These are phyloP conservation scores for Malus sylvestris DNA, from an alignment of 306 rosid genomes.

Conservation along the genomic window DNA sequence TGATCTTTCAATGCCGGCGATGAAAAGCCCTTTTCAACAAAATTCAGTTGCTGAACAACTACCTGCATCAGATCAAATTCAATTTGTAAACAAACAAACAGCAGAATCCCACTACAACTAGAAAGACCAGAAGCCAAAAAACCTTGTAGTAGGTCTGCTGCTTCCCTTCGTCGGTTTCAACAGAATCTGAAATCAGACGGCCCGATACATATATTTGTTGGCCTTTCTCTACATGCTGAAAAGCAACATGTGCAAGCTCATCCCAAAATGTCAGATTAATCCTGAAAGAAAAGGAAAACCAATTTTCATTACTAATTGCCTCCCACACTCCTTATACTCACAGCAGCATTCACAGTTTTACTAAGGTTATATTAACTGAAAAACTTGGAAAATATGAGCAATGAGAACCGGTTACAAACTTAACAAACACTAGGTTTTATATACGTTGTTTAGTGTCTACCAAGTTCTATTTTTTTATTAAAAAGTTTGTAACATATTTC, in stretches of 20 bases:
- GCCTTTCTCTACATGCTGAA: constrained; percentile 68
- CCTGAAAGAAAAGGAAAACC: constrained; percentile 29
- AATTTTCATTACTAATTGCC: background rate
- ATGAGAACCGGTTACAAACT: background rate
- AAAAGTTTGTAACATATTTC: background rate
- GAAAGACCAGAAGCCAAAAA: background rate
- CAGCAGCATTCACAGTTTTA: too few species aligned
- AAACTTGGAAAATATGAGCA: background rate
- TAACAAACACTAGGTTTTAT: background rate
- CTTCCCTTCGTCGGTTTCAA: constrained; percentile 65
- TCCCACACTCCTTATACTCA: background rate
- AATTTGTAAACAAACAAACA: constrained; percentile 3
- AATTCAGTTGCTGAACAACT: constrained; percentile 74
- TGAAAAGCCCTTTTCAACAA: constrained; percentile 48
- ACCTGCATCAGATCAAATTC: constrained; percentile 43
- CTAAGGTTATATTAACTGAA: background rate
- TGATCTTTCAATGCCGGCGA: constrained; percentile 29
- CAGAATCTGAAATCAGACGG: constrained; percentile 65
- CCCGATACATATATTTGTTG: constrained; percentile 72
- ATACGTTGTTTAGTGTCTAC: background rate
- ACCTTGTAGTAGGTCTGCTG: constrained; percentile 88
- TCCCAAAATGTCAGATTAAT: constrained; percentile 82
- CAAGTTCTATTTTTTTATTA: background rate
- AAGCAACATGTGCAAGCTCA: constrained; percentile 72
- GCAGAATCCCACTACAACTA: background rate